These are phyloP conservation scores for Roridomyces roridus DNA, from an alignment of 768 basidiomycete genomes.

Conservation along the genomic window DNA sequence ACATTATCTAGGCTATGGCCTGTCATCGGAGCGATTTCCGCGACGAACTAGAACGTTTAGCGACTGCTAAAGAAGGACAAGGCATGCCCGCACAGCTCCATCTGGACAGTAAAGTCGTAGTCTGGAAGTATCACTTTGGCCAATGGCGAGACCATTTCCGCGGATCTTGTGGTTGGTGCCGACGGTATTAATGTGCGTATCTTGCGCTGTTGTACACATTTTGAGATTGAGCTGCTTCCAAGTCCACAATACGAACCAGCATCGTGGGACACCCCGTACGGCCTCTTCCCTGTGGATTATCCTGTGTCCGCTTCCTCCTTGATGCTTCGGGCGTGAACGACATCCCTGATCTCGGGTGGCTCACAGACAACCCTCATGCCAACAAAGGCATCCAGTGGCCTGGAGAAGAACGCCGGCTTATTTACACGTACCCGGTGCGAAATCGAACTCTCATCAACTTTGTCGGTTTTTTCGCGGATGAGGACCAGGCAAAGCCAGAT, in stretches of 20 bases:
- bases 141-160: slow-evolving; percentile 37
- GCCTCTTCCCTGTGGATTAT: neutral
- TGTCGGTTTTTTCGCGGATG: slow-evolving; percentile 3
- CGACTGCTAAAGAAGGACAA: neutral
- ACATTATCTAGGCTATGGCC: neutral
- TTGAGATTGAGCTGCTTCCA: too few species aligned
- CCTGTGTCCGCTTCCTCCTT: slow-evolving; percentile 5
- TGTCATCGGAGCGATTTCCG: slow-evolving; percentile 14
- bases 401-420: neutral
- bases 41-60: slow-evolving; percentile 15
- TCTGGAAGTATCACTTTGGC: slow-evolving; percentile 38
- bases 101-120: slow-evolving; percentile 19
- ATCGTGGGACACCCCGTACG: neutral
- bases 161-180: slow-evolving; percentile 29
- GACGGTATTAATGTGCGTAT: slow-evolving; percentile 17
- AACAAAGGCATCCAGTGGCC: too few species aligned
- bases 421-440: neutral
- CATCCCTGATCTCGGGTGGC: slow-evolving; percentile 6
- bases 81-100: slow-evolving; percentile 6
- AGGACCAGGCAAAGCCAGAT: too few species aligned
- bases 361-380: neutral
- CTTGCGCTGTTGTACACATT: too few species aligned
- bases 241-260: slow-evolving; percentile 14
- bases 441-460: slow-evolving; percentile 12
- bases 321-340: neutral